Base-by-base conservation (phyloP, 352 stramenopile genomes). In the Globisporangium splendens region DNA sequence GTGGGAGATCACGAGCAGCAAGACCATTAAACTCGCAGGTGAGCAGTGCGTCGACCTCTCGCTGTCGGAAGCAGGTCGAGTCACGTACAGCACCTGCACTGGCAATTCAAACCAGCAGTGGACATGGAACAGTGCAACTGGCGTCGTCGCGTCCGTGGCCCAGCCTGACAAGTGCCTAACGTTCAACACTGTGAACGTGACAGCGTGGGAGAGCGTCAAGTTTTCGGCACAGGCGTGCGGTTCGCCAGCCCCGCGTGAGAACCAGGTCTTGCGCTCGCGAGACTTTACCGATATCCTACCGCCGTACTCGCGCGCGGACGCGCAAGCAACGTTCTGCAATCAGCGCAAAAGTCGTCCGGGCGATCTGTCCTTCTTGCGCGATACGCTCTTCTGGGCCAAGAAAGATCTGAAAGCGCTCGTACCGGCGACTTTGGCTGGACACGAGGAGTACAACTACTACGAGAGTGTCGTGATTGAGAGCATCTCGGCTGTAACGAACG, bases 391-490 rank as follows among this genome's bases (percentile, higher is more conserved):
- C 5, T 56, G 50, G 24, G 60, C 33, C 22, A 46, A 48, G 15
- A 56, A 46, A 13, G 59, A 65, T 39, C 46, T 65, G 8, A 60
- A 39, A 10, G 57, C 51, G 15, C 46, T 65, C 13, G 59, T 65
- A 24, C 52, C 59, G 35, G 22, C 59, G 8, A 47, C 20, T 0
- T 20, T 65, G 1, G 47, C 17, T 18, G 39, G 31, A 8, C 49
- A 50, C 33, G 38, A 61, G 8, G 52, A 46, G 17, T 61, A 51
- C 46, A 61, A 47, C 22, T 65, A 65, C 59, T 61, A 65, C 28
- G 42, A 14, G 8, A 61, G 51, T 20, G 52, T 65, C 24, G 59
- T 65, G n/a, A 39, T 61, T 8, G 59, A 65, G 39, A 65, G 42
- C 13, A 20, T 65, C 28, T 61, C 52, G 35, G 35, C 13, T 3